Evolutionary conservation across 768 basidiomycete genomes (phyloP).

Genomic region (Lactifluus volemus): DNA sequence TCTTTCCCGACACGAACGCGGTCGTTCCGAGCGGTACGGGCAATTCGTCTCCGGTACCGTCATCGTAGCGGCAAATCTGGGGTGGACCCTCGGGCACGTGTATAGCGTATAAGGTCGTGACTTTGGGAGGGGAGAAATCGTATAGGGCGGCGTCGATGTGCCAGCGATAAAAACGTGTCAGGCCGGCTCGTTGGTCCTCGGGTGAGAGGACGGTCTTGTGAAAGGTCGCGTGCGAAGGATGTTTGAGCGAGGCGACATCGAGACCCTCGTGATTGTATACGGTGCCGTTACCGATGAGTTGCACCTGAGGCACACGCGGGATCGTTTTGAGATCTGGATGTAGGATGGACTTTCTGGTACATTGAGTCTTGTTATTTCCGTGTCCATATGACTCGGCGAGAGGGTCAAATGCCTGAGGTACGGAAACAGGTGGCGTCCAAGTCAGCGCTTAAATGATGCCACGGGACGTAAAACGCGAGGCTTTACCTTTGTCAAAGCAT

Average conservation of each 20-base stretch:
- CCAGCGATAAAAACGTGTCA: slow-evolving; percentile 82
- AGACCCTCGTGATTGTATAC: slow-evolving; percentile 75
- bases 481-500: slow-evolving; percentile 74
- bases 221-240: slow-evolving; percentile 76
- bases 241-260: slow-evolving; percentile 62
- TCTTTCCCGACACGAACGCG: slow-evolving; percentile 68
- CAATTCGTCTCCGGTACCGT: slow-evolving; percentile 76
- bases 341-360: slow-evolving; percentile 68
- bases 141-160: slow-evolving; percentile 85
- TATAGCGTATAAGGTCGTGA: slow-evolving; percentile 76
- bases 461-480: not conserved
- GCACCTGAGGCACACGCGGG: slow-evolving; percentile 78
- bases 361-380: slow-evolving; percentile 79
- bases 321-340: slow-evolving; percentile 87
- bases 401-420: slow-evolving; percentile 65
- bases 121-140: slow-evolving; percentile 65
- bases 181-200: slow-evolving; percentile 62
- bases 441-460: slow-evolving; percentile 1
- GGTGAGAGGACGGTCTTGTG: slow-evolving; percentile 65
- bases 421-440: not conserved
- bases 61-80: slow-evolving; percentile 70
- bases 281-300: slow-evolving; percentile 81
- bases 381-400: slow-evolving; percentile 63
- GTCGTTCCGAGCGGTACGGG: slow-evolving; percentile 78
- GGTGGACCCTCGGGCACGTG: slow-evolving; percentile 52